Percentiles rank a stretch among this genome's conserved stretches.
Conservation (phyloP, 2,329 filamentous ascomycete genomes). For the Aspergillus hortae region DNA sequence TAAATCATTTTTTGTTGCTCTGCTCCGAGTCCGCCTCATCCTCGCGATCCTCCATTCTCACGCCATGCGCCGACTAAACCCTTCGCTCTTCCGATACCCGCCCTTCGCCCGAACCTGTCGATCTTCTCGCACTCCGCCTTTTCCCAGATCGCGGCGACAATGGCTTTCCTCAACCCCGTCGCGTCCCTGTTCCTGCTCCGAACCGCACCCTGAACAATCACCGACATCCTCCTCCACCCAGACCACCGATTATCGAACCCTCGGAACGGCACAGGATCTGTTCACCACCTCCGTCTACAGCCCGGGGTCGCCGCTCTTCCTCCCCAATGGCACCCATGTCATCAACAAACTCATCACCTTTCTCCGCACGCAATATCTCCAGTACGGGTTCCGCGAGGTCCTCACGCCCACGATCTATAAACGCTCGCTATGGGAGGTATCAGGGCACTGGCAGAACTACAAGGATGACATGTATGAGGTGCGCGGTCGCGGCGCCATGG, state of each 20-base stretch:
- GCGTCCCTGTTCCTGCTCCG: constrained; percentile 29
- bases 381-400: constrained; percentile 84
- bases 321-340: constrained; percentile 75
- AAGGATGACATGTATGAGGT: constrained; percentile 91
- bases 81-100: constrained; percentile 8
- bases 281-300: constrained; percentile 78
- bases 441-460: constrained; percentile 85
- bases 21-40: neutral
- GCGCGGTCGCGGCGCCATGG: constrained; percentile 47
- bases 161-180: constrained; percentile 19
- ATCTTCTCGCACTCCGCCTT: neutral
- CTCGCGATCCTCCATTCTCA: neutral
- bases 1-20: neutral
- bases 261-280: constrained; percentile 61
- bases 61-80: constrained; percentile 17
- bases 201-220: constrained; percentile 14
- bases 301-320: constrained; percentile 79
- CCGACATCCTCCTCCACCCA: constrained; percentile 32
- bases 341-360: constrained; percentile 82
- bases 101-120: neutral
- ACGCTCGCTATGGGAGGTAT: constrained; percentile 78
- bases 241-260: constrained; percentile 48
- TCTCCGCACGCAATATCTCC: constrained; percentile 75
- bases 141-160: constrained; percentile 10
- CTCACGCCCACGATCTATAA: constrained; percentile 91